Conservation (phyloP, 2,329 filamentous ascomycete genomes). For the Ophiosphaerella korrae region DNA sequence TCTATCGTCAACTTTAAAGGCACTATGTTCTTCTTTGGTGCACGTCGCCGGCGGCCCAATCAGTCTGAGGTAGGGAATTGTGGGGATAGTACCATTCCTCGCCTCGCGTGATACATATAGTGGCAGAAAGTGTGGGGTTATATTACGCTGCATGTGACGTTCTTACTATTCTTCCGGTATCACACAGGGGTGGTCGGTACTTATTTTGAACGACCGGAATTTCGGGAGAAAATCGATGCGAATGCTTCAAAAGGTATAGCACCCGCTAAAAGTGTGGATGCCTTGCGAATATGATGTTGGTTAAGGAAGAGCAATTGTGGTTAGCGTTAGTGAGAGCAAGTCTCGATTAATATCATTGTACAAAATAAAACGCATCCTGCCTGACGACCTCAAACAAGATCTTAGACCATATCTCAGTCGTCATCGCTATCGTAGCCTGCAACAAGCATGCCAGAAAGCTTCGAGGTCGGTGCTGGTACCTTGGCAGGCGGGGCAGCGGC, state of each 20-base stretch:
- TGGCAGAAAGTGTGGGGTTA: constrained; percentile 8
- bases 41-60: neutral
- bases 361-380: too few relatives aligned
- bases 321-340: too few relatives aligned
- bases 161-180: constrained; percentile 8
- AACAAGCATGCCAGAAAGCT: constrained; percentile 31
- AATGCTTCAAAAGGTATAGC: neutral
- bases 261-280: neutral
- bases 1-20: too few relatives aligned
- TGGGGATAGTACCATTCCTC: neutral
- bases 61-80: neutral
- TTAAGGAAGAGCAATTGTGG: neutral
- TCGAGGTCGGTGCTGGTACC: constrained; percentile 18
- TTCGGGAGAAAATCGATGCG: constrained; percentile 6
- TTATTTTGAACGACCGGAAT: constrained; percentile 4
- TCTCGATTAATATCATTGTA: too few relatives aligned
- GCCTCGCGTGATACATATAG: neutral
- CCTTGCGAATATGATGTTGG: neutral
- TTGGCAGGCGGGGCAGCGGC: constrained; percentile 14
- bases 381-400: neutral
- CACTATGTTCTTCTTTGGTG: neutral
- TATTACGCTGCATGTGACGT: constrained; percentile 9
- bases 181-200: neutral
- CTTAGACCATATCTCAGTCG: constrained; percentile 14
- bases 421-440: constrained; percentile 40